phyloP scores from a whole-genome alignment of 2,329 filamentous ascomycete genomes.

The Epicoccum sorghinum region DNA sequence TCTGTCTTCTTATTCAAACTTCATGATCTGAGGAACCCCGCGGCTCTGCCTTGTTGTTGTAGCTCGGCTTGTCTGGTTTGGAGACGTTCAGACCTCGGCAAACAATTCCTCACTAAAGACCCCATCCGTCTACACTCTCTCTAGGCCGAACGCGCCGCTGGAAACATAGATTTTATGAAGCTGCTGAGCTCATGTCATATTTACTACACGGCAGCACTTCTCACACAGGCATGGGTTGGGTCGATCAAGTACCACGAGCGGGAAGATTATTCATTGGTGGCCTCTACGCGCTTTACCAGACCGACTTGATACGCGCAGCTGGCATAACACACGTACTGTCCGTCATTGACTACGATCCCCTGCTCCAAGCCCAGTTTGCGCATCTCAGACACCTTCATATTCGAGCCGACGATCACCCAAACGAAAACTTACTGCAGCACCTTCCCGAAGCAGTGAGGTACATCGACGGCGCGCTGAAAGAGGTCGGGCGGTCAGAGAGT shows the following conservation, averaged over 20 bases:
- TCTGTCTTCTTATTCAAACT: too few species aligned
- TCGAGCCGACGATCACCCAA: conserved; percentile 41
- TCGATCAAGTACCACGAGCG: conserved; percentile 46
- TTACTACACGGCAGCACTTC: conserved; percentile 40
- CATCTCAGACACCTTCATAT: conserved; percentile 42
- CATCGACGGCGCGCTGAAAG: conserved; percentile 31
- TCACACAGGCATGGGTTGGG: conserved; percentile 46
- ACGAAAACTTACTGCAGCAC: conserved; percentile 37
- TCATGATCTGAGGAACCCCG: too few species aligned
- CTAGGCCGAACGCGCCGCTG: too few species aligned
- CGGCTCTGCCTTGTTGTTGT: background rate
- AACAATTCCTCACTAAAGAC: too few species aligned
- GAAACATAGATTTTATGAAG: background rate
- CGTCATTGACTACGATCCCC: conserved; percentile 42
- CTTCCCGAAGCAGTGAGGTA: conserved; percentile 30
- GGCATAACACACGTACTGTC: conserved; percentile 43
- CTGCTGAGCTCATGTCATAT: conserved; percentile 30
- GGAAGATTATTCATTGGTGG: conserved; percentile 50
- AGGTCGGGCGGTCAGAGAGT: background rate
- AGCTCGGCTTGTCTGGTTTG: background rate
- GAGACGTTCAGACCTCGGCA: background rate
- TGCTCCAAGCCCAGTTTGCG: conserved; percentile 32
- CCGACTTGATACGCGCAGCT: conserved; percentile 40
- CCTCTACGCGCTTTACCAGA: conserved; percentile 50
- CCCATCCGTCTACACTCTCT: too few species aligned